phyloP scores from a whole-genome alignment of 345 rosid genomes.

The Lumnitzera littorea region DNA sequence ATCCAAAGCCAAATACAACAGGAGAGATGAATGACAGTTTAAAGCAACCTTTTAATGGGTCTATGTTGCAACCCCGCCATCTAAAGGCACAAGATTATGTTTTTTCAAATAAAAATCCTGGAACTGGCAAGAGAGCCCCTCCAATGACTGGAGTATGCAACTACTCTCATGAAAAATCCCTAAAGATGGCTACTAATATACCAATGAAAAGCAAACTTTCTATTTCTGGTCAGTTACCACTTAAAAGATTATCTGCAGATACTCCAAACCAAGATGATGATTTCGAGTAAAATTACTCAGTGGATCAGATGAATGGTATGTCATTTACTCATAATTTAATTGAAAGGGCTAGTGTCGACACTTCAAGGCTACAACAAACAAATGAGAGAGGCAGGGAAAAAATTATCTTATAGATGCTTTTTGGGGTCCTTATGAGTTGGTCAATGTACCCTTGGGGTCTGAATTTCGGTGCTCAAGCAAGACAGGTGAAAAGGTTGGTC shows the following conservation, averaged over 20 bases:
- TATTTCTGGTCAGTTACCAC: conserved; percentile 28
- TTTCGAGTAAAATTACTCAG: conserved; percentile 23
- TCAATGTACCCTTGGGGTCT: too few species aligned
- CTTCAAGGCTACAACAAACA: too few species aligned
- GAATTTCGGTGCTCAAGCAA: too few species aligned
- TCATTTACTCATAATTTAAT: too few species aligned
- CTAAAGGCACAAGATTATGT: conserved; percentile 24
- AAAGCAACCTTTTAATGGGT: conserved; percentile 21
- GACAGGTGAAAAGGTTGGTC: too few species aligned
- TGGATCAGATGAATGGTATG: too few species aligned
- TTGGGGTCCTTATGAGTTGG: too few species aligned
- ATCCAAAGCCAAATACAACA: conserved; percentile 22
- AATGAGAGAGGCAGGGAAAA: too few species aligned
- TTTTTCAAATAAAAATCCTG: conserved; percentile 15
- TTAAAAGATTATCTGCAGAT: conserved; percentile 27
- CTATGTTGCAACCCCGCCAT: conserved; percentile 29
- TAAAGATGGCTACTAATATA: conserved; percentile 12
- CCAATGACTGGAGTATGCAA: conserved; percentile 9
- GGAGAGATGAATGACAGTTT: conserved; percentile 10
- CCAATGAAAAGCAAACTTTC: conserved; percentile 7
- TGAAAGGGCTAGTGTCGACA: too few species aligned
- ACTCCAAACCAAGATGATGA: conserved; percentile 35
- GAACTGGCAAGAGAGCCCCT: conserved; percentile 5
- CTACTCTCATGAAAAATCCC: conserved; percentile 19
- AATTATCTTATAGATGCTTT: too few species aligned